Evolutionary conservation across 2,329 filamentous ascomycete genomes (phyloP), one percentile per base, ranked within the genome.

Genomic region (Monascus ruber): DNA sequence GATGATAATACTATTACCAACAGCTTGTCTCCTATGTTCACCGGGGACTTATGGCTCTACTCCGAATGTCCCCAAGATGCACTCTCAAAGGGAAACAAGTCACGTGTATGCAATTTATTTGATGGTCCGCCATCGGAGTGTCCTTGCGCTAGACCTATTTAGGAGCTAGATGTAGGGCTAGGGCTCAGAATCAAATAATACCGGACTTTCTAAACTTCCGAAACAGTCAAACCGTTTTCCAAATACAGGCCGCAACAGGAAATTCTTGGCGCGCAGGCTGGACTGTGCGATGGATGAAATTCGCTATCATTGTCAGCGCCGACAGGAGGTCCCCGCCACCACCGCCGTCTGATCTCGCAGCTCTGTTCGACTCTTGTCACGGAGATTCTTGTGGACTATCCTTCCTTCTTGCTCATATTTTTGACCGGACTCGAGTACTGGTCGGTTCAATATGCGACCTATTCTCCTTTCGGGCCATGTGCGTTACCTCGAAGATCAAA

Each of bases 391-490:
- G n/a, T 44, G 42, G 35, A 44, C 42, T 38, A 34, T 31, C 38
- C 33, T 46, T 40, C 35, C 41, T 38, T 35, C 46, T 40, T 38
- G 38, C 39, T 48, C 48, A 17, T 17, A 17, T 17, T 17, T 17
- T 17, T 39, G 33, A 43, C 36, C 45, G 44, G 44, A 46, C 43
- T 42, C 46, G 48, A 45, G 42, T 42, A 40, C 40, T 47, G 43
- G 48, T 51, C 43, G 47, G 40, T 41, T 65, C 70, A 86, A 68
- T 47, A 98, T 98, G 91, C 86, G 91, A 73, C 91, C 91, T 62
- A 93, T 95, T 68, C 75, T 98, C 56, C 77, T 98, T 58, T 82
- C 86, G 65, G 91, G 91, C 68, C 91, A 98, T 79, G 80, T 81
- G 66, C 55, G 73, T 66, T 40, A 3, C 7, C 34, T 29, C 17